Conservation (phyloP, 2,329 filamentous ascomycete genomes). For the Calonectria leucothoes region DNA sequence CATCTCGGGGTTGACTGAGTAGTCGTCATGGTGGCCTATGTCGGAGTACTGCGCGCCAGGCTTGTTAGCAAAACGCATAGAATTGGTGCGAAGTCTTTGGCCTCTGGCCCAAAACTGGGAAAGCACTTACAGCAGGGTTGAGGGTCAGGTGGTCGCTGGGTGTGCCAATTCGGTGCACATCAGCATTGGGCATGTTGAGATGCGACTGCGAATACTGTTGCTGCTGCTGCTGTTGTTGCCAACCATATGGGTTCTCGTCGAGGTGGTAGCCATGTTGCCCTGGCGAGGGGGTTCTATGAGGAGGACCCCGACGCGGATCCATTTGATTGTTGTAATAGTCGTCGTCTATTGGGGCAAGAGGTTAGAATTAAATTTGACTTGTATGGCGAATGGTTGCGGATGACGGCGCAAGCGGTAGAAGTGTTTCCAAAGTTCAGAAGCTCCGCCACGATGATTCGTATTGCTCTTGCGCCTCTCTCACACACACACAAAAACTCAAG, state of each 20-base stretch:
- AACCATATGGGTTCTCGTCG: slow-evolving; percentile 78
- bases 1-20: slow-evolving; percentile 82
- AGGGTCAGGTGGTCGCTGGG: slow-evolving; percentile 82
- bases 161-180: slow-evolving; percentile 58
- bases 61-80: slow-evolving; percentile 19
- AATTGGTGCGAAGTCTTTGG: neutral
- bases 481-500: slow-evolving; percentile 18
- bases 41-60: slow-evolving; percentile 61
- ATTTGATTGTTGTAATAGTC: slow-evolving; percentile 71
- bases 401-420: slow-evolving; percentile 14
- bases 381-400: neutral
- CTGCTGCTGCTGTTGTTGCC: slow-evolving; percentile 35
- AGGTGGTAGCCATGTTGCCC: slow-evolving; percentile 80
- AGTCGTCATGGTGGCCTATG: slow-evolving; percentile 66
- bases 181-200: slow-evolving; percentile 44
- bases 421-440: slow-evolving; percentile 7
- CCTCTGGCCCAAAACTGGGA: neutral
- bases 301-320: slow-evolving; percentile 51
- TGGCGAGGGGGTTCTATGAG: slow-evolving; percentile 45
- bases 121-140: slow-evolving; percentile 81
- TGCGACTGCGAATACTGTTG: slow-evolving; percentile 39
- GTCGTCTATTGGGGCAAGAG: slow-evolving; percentile 57
- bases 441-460: slow-evolving; percentile 33
- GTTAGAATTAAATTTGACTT: slow-evolving; percentile 34
- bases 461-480: slow-evolving; percentile 14